A percentile compares a stretch with the other conserved stretches of the same genome.
Conservation (phyloP, 371 early-diverging fungal species). For the Lichtheimia hyalospora region DNA sequence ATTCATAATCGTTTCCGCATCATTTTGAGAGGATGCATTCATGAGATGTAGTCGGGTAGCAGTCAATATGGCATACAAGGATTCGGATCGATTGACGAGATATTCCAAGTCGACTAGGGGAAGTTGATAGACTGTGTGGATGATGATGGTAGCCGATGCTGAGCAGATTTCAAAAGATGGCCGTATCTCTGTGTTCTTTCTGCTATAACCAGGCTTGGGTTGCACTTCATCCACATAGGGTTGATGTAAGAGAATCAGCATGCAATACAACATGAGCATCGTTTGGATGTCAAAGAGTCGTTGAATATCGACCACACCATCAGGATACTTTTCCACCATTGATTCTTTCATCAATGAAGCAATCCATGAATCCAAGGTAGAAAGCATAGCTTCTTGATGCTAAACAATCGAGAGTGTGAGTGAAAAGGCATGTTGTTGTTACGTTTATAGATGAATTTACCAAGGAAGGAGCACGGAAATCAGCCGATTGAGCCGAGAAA, state of each 20-base stretch:
- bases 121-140: conserved; percentile 24
- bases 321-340: not conserved
- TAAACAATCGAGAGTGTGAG: not conserved
- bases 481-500: conserved; percentile 37
- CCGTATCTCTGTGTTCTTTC: conserved; percentile 13
- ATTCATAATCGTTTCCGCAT: conserved; percentile 18
- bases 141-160: conserved; percentile 38
- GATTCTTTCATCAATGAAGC: conserved; percentile 18
- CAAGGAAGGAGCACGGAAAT: conserved; percentile 29
- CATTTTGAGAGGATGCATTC: conserved; percentile 28
- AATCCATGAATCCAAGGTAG: conserved; percentile 29
- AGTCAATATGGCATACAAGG: conserved; percentile 34
- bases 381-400: conserved; percentile 31
- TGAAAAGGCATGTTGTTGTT: not conserved
- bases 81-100: conserved; percentile 38
- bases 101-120: conserved; percentile 24
- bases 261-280: conserved; percentile 17
- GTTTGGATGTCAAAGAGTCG: conserved; percentile 19
- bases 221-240: conserved; percentile 36
- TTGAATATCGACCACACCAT: not conserved
- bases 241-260: conserved; percentile 40
- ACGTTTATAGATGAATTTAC: conserved; percentile 12
- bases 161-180: conserved; percentile 42
- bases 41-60: conserved; percentile 44
- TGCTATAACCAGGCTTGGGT: not conserved